Conservation (phyloP, 805 yeast genomes). For the Ogataea ganodermae region DNA sequence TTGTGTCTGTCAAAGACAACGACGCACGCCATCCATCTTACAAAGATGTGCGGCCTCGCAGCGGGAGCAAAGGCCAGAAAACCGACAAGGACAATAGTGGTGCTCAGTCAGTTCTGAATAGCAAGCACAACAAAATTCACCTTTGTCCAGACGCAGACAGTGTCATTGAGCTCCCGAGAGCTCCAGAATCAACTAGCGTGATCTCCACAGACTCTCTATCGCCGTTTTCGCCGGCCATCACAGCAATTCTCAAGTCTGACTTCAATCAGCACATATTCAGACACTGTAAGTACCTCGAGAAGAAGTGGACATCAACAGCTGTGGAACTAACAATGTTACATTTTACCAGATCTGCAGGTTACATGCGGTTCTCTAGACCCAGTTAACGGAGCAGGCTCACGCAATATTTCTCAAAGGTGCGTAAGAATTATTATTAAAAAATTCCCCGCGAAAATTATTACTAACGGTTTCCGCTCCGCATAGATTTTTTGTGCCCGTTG, state of each 20-base stretch:
- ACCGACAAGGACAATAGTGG: not conserved
- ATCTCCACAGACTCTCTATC: not conserved
- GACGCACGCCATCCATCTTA: constrained; percentile 16
- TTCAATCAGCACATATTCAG: constrained; percentile 8
- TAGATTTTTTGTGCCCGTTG: constrained; percentile 15
- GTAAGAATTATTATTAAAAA: not conserved
- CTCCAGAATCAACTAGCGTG: not conserved
- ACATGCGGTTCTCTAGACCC: constrained; percentile 16
- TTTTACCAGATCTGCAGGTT: constrained; percentile 3
- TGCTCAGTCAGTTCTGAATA: not conserved
- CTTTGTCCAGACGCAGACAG: not conserved
- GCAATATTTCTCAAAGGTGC: constrained; percentile 14
- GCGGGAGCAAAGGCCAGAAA: too few relatives aligned
- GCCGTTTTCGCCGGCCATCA: constrained; percentile 6
- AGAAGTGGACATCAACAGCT: too few relatives aligned
- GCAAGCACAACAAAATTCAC: not conserved
- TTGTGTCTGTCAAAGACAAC: constrained; percentile 10
- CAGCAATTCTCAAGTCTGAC: constrained; percentile 1
- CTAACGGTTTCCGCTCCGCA: not conserved
- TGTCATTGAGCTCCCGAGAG: not conserved
- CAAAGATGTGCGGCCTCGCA: constrained; percentile 5
- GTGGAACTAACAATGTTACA: not conserved
- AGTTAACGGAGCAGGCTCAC: constrained; percentile 11
- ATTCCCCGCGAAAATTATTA: not conserved
- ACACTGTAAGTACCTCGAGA: constrained; percentile 12